Percentiles rank a stretch among this genome's conserved stretches.
phyloP scores from a whole-genome alignment of 495 filamentous ascomycete genomes.

The Astrothelium macrocarpum region DNA sequence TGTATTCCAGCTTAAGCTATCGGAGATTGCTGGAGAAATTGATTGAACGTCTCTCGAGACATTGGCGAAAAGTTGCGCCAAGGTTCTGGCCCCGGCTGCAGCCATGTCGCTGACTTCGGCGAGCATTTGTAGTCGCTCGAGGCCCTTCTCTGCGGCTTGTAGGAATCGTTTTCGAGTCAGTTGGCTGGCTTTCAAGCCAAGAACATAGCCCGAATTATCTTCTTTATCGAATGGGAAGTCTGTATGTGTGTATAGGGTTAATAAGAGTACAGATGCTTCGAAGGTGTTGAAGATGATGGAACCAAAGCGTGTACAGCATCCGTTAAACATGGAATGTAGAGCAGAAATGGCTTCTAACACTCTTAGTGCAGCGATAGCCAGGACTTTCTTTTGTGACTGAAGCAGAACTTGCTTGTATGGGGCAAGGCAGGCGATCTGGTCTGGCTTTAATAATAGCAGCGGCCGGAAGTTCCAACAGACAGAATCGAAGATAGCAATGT shows the following conservation, averaged over 20 bases:
- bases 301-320: conserved; percentile 16
- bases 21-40: too few relatives aligned
- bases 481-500: conserved; percentile 26
- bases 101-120: conserved; percentile 10
- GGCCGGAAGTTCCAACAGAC: conserved; percentile 26
- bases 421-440: conserved; percentile 6
- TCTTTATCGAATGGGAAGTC: background rate
- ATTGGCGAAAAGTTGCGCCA: background rate
- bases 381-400: background rate
- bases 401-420: background rate
- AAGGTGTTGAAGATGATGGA: conserved; percentile 23
- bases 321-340: conserved; percentile 15
- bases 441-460: conserved; percentile 9
- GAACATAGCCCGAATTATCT: too few relatives aligned
- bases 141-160: background rate
- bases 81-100: background rate
- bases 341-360: background rate
- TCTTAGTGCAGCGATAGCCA: background rate
- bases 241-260: background rate
- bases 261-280: conserved; percentile 16
- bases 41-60: background rate
- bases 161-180: conserved; percentile 1
- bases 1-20: too few relatives aligned
- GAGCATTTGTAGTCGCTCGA: conserved; percentile 6
- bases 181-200: too few relatives aligned